Conservation (phyloP, 371 early-diverging fungal genomes). For the Mucor sp. region DNA sequence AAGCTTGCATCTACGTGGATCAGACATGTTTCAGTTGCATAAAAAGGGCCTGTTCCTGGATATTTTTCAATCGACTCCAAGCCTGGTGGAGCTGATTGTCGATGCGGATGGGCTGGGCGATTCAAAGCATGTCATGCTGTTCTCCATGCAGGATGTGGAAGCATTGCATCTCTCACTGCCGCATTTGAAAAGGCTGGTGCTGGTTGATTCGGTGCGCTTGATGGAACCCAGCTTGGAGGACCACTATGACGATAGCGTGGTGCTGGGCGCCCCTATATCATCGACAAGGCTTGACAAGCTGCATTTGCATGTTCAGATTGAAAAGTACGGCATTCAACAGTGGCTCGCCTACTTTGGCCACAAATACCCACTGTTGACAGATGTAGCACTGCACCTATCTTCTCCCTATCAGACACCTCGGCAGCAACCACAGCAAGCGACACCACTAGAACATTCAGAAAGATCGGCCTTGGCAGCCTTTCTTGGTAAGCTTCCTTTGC, state of each 20-base stretch:
- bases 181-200: not conserved
- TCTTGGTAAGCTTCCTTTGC: not conserved
- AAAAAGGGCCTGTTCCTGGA: not conserved
- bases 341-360: constrained; percentile 4
- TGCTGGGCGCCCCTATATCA: too few species aligned
- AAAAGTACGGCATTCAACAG: not conserved
- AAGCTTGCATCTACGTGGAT: constrained; percentile 5
- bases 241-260: not conserved
- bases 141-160: constrained; percentile 6
- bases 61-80: not conserved
- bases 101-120: constrained; percentile 5
- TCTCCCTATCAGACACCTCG: not conserved
- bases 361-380: not conserved
- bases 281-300: not conserved
- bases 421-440: not conserved
- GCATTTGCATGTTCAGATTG: not conserved
- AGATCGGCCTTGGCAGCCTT: not conserved
- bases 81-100: not conserved
- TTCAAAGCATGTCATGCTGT: not conserved
- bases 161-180: constrained; percentile 3
- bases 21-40: constrained; percentile 9
- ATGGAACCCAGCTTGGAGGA: not conserved
- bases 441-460: not conserved
- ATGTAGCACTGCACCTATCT: not conserved
- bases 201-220: not conserved